Conservation (phyloP, 805 yeast species). For the Ogataea minuta region DNA sequence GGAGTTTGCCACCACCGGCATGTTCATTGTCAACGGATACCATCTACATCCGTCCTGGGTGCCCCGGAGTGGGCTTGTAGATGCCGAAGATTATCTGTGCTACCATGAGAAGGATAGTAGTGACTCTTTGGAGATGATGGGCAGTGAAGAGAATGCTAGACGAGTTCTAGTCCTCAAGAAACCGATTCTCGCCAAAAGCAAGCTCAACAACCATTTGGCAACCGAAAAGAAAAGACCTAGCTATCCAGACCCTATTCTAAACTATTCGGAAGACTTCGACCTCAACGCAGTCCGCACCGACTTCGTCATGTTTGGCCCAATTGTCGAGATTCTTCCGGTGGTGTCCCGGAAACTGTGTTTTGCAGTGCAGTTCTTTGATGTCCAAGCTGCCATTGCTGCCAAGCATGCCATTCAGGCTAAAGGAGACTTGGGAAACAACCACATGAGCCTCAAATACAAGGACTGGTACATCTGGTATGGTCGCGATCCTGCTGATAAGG, state of each 20-base stretch:
- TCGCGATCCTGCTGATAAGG: conserved; percentile 61
- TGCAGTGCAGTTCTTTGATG: conserved; percentile 57
- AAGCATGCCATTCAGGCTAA: conserved; percentile 43
- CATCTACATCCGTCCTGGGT: conserved; percentile 50
- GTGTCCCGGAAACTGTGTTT: conserved; percentile 63
- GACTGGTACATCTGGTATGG: conserved; percentile 69
- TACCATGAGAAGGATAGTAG: conserved; percentile 10
- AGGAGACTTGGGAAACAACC: conserved; percentile 8
- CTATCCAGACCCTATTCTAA: conserved; percentile 44
- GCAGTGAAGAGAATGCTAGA: conserved; percentile 44
- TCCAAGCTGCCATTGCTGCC: conserved; percentile 58
- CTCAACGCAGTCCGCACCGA: conserved; percentile 45
- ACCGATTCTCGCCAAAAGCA: conserved; percentile 29
- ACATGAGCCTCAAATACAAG: conserved; percentile 43
- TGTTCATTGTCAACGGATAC: conserved; percentile 59
- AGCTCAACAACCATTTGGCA: conserved; percentile 12
- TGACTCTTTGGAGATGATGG: conserved; percentile 32
- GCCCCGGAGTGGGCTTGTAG: conserved; percentile 10
- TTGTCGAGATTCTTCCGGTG: conserved; percentile 64
- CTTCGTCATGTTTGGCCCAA: conserved; percentile 54
- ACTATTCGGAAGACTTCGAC: conserved; percentile 45
- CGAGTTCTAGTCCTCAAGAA: conserved; percentile 53
- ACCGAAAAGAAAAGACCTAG: conserved; percentile 22
- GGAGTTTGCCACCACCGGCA: conserved; percentile 48
- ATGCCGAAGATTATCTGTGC: conserved; percentile 9